Conservation (phyloP, 495 filamentous ascomycete species). For the Trichocladium antarcticum region DNA sequence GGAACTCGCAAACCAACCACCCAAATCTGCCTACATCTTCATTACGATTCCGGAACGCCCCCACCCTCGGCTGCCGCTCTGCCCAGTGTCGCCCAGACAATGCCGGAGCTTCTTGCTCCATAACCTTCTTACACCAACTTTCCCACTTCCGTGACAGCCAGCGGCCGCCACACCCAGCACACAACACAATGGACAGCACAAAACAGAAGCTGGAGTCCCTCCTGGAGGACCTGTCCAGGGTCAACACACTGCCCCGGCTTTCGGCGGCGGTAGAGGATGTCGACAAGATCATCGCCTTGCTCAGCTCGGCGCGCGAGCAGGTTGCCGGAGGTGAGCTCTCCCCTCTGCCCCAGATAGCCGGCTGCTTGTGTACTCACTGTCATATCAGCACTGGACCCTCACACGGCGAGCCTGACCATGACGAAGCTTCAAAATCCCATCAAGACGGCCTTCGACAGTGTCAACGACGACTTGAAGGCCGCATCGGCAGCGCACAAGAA, state of each 20-base stretch:
- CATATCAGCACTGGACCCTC: conserved; percentile 47
- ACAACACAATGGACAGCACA: conserved; percentile 5
- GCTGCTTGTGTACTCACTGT: neutral
- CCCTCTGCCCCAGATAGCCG: neutral
- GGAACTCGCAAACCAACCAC: too few species aligned
- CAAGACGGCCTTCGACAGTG: conserved; percentile 61
- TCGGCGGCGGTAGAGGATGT: conserved; percentile 63
- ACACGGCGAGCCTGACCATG: conserved; percentile 55
- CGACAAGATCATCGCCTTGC: conserved; percentile 64
- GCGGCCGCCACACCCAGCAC: neutral
- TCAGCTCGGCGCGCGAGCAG: conserved; percentile 57
- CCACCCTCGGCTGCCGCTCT: too few species aligned
- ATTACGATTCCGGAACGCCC: too few species aligned
- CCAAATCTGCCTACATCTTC: too few species aligned
- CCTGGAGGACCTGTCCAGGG: conserved; percentile 58
- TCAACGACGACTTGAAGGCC: conserved; percentile 70
- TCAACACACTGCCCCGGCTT: conserved; percentile 60
- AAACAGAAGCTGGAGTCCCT: conserved; percentile 31
- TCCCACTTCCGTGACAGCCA: neutral
- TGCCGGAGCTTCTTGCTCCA: neutral
- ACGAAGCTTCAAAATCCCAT: conserved; percentile 76
- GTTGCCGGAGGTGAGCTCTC: conserved; percentile 51
- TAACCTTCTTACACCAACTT: neutral
- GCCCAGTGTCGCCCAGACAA: neutral
- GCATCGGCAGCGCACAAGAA: conserved; percentile 65